These are phyloP conservation scores for Nigrospora osmanthi DNA, from an alignment of 2,329 filamentous ascomycete species.

Conservation along the genomic window DNA sequence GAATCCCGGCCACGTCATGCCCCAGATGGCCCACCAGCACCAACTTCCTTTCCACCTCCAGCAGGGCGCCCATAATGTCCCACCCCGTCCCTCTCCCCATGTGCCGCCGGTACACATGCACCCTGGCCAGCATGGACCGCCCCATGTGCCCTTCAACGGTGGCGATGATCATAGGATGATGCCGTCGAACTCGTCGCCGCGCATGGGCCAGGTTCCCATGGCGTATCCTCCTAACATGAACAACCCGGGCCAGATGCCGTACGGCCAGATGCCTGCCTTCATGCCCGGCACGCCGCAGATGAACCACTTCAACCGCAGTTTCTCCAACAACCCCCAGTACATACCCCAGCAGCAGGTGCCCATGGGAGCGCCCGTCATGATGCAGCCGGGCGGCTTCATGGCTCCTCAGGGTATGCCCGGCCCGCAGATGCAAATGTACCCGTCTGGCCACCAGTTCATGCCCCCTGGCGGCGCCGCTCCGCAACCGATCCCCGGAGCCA, in stretches of 20 bases:
- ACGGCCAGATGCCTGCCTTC: slow-evolving; percentile 63
- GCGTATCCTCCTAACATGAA: slow-evolving; percentile 62
- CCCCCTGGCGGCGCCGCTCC: slow-evolving; percentile 45
- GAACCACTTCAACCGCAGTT: slow-evolving; percentile 58
- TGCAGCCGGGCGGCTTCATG: slow-evolving; percentile 65
- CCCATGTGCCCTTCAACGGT: slow-evolving; percentile 59
- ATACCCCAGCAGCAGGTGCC: slow-evolving; percentile 61
- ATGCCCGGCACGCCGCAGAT: slow-evolving; percentile 66
- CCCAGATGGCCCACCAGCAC: slow-evolving; percentile 72
- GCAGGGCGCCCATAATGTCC: slow-evolving; percentile 60
- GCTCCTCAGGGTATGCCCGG: slow-evolving; percentile 61
- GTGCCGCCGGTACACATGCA: slow-evolving; percentile 74
- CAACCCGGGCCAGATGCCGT: slow-evolving; percentile 62
- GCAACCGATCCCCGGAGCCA: slow-evolving; percentile 55
- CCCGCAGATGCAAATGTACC: slow-evolving; percentile 77
- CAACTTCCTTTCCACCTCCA: slow-evolving; percentile 80
- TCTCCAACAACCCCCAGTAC: slow-evolving; percentile 66
- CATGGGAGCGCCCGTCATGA: slow-evolving; percentile 79
- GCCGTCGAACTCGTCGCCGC: slow-evolving; percentile 76
- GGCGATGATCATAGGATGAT: slow-evolving; percentile 86
- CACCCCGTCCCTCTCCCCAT: slow-evolving; percentile 63
- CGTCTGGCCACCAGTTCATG: slow-evolving; percentile 60
- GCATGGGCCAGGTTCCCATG: slow-evolving; percentile 63
- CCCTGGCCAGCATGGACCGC: slow-evolving; percentile 61
- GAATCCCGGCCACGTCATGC: slow-evolving; percentile 59